Evolutionary conservation across 192 early-diverging fungal genomes (phyloP), one percentile per base, ranked within the genome.

Genomic region (Mortierella hygrophila): DNA sequence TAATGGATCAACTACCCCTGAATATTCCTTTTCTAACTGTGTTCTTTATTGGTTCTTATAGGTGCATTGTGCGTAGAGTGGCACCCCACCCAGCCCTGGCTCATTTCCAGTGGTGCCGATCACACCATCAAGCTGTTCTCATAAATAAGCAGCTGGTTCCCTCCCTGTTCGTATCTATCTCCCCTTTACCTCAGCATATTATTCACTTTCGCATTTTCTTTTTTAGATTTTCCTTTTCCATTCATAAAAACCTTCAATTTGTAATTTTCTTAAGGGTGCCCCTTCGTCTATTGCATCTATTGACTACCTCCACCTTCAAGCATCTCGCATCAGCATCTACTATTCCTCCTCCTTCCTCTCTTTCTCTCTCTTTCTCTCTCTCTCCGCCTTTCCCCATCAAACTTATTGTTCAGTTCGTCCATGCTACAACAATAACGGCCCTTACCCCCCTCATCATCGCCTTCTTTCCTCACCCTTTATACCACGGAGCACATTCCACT

Each of bases 81-180:
- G 91, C 99, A 99, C 89, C 99, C 99, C 35, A 94, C 93, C 38
- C 97, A 99, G 90, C 98, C 99, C 37, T 99, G 99, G 99, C 90
- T 99, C 49, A 90, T 99, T 80, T 96, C 96, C 23, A 95, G 93
- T 69, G 98, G 98, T 74, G 97, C 97, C 41, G 97, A 98, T 85
- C 92, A 93, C 79, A 93, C 92, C n/a, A 92, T 98, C 75, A 95
- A 96, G 88, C 91, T 99, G 69, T 99, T 86, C 75, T 86, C 84
- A 72, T 86, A 86, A 57, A 68, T 26, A 47, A 4, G 4, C 18
- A 60, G 23, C 20, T 29, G 16, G 11, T 60, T 42, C 57, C 29
- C 49, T 54, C 18, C 18, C 49, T 52, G 49, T 52, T 3, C 49
- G 49, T 52, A 52, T 52, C 49, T 52, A 52, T 52, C 29, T 79